Conservation (phyloP, 2,329 filamentous ascomycete species). For the Ophiostoma populinum region DNA sequence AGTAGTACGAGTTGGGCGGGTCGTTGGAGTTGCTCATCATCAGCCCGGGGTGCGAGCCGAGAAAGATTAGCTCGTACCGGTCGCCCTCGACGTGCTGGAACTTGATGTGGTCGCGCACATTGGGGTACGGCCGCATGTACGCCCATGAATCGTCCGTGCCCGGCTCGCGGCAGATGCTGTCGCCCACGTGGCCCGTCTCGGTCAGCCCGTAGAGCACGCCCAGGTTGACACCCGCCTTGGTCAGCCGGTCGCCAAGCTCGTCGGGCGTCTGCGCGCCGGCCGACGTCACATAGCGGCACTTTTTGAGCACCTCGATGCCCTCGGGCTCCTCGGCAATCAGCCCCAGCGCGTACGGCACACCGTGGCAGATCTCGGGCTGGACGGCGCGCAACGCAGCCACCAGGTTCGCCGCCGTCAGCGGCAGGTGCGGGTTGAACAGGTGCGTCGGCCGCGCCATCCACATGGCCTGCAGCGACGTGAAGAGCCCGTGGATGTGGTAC, state of each 20-base stretch:
- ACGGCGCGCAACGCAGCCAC: conserved; percentile 22
- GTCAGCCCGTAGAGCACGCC: conserved; percentile 24
- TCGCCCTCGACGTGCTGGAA: conserved; percentile 21
- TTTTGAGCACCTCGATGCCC: conserved; percentile 26
- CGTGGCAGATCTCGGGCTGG: conserved; percentile 31
- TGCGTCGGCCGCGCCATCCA: conserved; percentile 24
- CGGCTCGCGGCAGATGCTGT: conserved; percentile 21
- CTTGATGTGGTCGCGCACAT: conserved; percentile 19
- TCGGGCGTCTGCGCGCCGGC: conserved; percentile 36
- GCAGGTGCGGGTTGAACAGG: conserved; percentile 16
- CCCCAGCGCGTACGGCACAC: conserved; percentile 40
- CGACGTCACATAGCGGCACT: conserved; percentile 28
- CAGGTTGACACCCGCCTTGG: conserved; percentile 30
- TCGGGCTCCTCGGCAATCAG: conserved; percentile 35
- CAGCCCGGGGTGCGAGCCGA: conserved; percentile 19
- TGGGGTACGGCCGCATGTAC: conserved; percentile 22
- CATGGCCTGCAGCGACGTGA: conserved; percentile 24
- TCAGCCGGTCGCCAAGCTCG: conserved; percentile 30
- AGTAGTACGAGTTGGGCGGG: conserved; percentile 20
- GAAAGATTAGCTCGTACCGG: conserved; percentile 19
- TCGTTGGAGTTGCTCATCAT: conserved; percentile 19
- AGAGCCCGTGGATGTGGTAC: conserved; percentile 26
- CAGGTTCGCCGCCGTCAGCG: conserved; percentile 27
- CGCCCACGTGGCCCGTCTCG: conserved; percentile 24
- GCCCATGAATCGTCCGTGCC: conserved; percentile 25